Evolutionary conservation across 345 rosid species (phyloP).

Genomic region (Brassica rapa): DNA sequence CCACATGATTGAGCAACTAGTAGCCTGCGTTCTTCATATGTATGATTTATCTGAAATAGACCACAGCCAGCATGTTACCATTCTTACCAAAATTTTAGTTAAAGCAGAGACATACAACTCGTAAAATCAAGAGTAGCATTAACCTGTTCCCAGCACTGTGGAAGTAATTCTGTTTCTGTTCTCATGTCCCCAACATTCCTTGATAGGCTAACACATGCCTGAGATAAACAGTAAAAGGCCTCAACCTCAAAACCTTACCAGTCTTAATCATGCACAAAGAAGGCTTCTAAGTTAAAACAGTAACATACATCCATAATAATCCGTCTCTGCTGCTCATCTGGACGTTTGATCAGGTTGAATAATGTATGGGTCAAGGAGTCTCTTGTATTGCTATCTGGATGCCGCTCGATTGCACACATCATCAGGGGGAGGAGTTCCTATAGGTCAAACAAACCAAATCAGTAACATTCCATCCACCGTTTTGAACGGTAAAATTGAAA

Average conservation of each 20-base stretch:
- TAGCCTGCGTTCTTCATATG: slow-evolving; percentile 95
- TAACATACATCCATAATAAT: slow-evolving; percentile 92
- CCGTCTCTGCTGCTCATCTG: slow-evolving; percentile 94
- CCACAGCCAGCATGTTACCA: slow-evolving; percentile 32
- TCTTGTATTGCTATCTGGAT: slow-evolving; percentile 73
- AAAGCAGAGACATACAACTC: slow-evolving; percentile 24
- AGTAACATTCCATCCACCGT: slow-evolving; percentile 12
- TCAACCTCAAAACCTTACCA: slow-evolving; percentile 21
- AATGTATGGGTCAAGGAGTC: slow-evolving; percentile 94
- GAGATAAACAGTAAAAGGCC: slow-evolving; percentile 41
- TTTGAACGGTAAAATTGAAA: neutral
- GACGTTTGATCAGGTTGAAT: slow-evolving; percentile 94
- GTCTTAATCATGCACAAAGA: slow-evolving; percentile 9
- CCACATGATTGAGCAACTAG: slow-evolving; percentile 99
- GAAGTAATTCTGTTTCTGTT: slow-evolving; percentile 96
- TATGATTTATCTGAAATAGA: slow-evolving; percentile 79
- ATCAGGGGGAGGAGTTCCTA: slow-evolving; percentile 98
- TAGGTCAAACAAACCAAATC: slow-evolving; percentile 7
- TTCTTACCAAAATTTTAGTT: neutral
- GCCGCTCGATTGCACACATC: slow-evolving; percentile 99
- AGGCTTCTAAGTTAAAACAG: slow-evolving; percentile 31
- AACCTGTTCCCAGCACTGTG: slow-evolving; percentile 99
- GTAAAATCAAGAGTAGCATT: slow-evolving; percentile 39
- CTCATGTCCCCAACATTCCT: slow-evolving; percentile 97
- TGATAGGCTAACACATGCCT: slow-evolving; percentile 95